Conservation (phyloP, 2,329 filamentous ascomycete species). For the Volutella citrinella region DNA sequence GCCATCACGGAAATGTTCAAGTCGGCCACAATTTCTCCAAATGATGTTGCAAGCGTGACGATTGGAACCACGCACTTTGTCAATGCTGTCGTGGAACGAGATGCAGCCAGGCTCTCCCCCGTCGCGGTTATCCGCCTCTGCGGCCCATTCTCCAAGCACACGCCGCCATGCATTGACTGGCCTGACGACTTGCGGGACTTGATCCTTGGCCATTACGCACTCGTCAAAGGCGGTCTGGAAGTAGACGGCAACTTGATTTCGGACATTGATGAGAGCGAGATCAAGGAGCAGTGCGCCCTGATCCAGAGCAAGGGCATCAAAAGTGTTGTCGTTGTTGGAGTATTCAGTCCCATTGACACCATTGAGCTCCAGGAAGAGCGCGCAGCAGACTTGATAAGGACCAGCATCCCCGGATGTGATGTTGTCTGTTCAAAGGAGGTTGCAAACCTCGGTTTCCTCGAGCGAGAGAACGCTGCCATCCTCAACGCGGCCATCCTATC, state of each 20-base stretch:
- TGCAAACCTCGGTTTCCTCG: constrained; percentile 53
- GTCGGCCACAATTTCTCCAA: constrained; percentile 28
- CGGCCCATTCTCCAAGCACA: constrained; percentile 50
- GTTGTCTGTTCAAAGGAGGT: constrained; percentile 51
- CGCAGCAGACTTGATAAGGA: constrained; percentile 39
- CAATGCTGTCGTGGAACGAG: constrained; percentile 55
- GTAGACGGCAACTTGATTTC: constrained; percentile 48
- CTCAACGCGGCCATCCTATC: constrained; percentile 60
- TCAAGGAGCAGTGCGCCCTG: constrained; percentile 35
- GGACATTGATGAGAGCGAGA: constrained; percentile 40
- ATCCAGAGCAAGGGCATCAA: constrained; percentile 42
- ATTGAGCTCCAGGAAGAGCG: constrained; percentile 46
- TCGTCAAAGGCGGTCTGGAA: constrained; percentile 49
- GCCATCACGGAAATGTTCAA: constrained; percentile 43
- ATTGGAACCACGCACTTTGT: constrained; percentile 58
- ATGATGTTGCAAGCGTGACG: constrained; percentile 44
- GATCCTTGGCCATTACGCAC: constrained; percentile 42
- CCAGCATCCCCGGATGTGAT: constrained; percentile 38
- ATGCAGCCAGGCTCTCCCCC: constrained; percentile 42
- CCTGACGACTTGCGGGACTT: constrained; percentile 45
- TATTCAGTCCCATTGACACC: constrained; percentile 53
- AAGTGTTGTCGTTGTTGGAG: constrained; percentile 45
- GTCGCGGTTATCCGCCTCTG: constrained; percentile 55
- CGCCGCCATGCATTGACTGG: constrained; percentile 52
- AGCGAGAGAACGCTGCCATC: constrained; percentile 63